Base-by-base conservation (phyloP, 1,139 yeast genomes). In the Maudiozyma humilis region DNA sequence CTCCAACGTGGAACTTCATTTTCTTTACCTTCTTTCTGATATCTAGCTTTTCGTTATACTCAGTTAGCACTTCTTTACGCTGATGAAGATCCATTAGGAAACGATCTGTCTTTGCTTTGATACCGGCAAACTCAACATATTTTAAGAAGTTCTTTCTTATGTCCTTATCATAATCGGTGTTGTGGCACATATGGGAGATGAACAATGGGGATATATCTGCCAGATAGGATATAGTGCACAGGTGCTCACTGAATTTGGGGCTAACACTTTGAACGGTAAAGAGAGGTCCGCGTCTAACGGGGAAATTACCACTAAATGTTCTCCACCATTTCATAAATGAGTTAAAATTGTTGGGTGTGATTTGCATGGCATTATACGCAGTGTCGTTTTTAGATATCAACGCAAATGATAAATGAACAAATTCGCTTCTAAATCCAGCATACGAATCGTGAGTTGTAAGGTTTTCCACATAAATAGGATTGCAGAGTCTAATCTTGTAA, bases 251-350 rank as follows among this genome's bases (percentile, higher is more conserved):
- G 67, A 89, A 83, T 55, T 84, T 85, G 23, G 75, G 70, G 44
- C 72, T 65, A 18, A 67, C 54, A 38, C 59, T 62, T 14, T 58
- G 57, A 14, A 70, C 63, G 16, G 72, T 75, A 59, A 85, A 91
- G 18, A 91, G 62, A 13, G 67, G 66, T 0, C 97, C 97, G 36
- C 75, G 72, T 47, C 87, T 73, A 3, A 86, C 73, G 0, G 97
- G 96, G 32, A 86, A 67, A 4, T 94, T 74, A 38, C 85, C 78
- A 20, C 82, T 78, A 56, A 91, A 78, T 44, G 82, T 72, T 41
- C 71, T 66, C 95, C 96, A 88, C 97, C 97, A 91, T 34, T 67
- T 65, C 55, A 76, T 78, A 67, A 89, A 89, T 53, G 83, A 83
- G 12, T 67, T 64, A 50, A 87, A 69, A 0, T 82, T 72, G 33